These are phyloP conservation scores for Eutrema yunnanense DNA, from an alignment of 345 rosid species.

Conservation along the genomic window DNA sequence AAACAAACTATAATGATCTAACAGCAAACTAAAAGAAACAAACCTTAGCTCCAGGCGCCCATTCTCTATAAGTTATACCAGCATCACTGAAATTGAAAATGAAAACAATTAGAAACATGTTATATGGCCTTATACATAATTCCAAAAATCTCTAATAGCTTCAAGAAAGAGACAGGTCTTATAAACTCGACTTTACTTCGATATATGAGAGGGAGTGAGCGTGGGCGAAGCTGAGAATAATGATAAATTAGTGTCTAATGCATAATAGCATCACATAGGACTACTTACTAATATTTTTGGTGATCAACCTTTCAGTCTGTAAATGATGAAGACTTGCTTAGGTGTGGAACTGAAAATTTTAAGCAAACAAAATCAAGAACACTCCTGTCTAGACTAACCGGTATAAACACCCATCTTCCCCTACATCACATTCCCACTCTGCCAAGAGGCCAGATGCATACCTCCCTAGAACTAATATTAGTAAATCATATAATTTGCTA, in stretches of 20 bases:
- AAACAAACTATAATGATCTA: neutral
- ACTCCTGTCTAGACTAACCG: too few relatives aligned
- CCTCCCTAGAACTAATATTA: too few relatives aligned
- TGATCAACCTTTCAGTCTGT: neutral
- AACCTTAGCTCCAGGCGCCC: constrained; percentile 99
- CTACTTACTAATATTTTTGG: neutral
- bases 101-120: constrained; percentile 7
- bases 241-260: neutral
- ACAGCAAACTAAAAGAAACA: constrained; percentile 24
- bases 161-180: neutral
- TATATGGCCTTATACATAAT: neutral
- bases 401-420: too few relatives aligned
- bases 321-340: neutral
- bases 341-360: too few relatives aligned
- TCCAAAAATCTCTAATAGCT: neutral
- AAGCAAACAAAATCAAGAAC: too few relatives aligned
- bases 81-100: constrained; percentile 55
- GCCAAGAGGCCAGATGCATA: too few relatives aligned
- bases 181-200: neutral
- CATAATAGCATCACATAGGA: neutral
- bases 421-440: too few relatives aligned
- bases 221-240: neutral
- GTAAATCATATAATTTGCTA: too few relatives aligned
- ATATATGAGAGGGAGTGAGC: neutral
- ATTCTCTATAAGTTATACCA: constrained; percentile 89